These are phyloP conservation scores for Schizosaccharomyces versatilis DNA, from an alignment of 1,139 yeast genomes.

Conservation along the genomic window DNA sequence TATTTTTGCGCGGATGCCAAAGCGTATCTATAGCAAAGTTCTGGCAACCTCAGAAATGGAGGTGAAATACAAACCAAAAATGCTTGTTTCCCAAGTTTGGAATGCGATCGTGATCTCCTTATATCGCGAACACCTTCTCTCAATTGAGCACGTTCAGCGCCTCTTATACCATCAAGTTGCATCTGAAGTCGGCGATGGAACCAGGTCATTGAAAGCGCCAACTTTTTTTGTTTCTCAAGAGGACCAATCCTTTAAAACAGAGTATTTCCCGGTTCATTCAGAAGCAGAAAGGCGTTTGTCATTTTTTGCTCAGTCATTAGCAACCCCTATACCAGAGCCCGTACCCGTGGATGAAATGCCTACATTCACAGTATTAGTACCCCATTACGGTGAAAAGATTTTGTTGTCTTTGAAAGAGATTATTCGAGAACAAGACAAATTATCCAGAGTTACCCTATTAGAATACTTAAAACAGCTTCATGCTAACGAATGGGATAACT, in stretches of 20 bases:
- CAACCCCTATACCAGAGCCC: slow-evolving; percentile 96
- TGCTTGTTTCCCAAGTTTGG: slow-evolving; percentile 93
- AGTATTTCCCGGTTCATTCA: slow-evolving; percentile 85
- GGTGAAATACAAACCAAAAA: slow-evolving; percentile 95
- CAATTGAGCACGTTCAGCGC: slow-evolving; percentile 95
- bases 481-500: slow-evolving; percentile 98
- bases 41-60: slow-evolving; percentile 98
- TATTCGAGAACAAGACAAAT: slow-evolving; percentile 96
- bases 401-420: slow-evolving; percentile 84
- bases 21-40: slow-evolving; percentile 91
- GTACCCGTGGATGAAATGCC: slow-evolving; percentile 98
- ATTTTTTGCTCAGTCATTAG: slow-evolving; percentile 93
- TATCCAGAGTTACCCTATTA: slow-evolving; percentile 83
- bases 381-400: slow-evolving; percentile 94
- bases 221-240: slow-evolving; percentile 95
- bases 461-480: slow-evolving; percentile 94
- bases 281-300: slow-evolving; percentile 99
- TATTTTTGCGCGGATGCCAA: slow-evolving; percentile 88
- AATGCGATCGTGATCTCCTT: slow-evolving; percentile 92
- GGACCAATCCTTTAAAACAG: slow-evolving; percentile 82
- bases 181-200: slow-evolving; percentile 73
- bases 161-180: slow-evolving; percentile 85
- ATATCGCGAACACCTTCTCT: slow-evolving; percentile 94
- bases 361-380: slow-evolving; percentile 89
- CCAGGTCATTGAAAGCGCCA: slow-evolving; percentile 94